Conservation (phyloP, 192 early-diverging fungal genomes). For the Gryganskiella cystojenkinii region DNA sequence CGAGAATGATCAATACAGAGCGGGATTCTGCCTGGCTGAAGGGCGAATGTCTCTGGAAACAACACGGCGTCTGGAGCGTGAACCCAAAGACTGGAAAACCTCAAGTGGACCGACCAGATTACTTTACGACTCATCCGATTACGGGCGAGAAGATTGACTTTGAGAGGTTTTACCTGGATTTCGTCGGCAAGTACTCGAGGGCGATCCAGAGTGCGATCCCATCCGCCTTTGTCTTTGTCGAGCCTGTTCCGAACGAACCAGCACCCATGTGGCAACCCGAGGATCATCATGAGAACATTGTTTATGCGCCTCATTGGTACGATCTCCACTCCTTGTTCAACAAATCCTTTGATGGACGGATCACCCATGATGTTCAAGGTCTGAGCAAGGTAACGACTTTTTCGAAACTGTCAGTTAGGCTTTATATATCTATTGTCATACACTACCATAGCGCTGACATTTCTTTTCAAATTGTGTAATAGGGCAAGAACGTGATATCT, state of each 20-base stretch:
- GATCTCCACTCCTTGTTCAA: constrained; percentile 82
- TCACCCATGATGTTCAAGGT: constrained; percentile 87
- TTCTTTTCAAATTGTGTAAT: constrained; percentile 14
- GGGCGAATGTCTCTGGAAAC: constrained; percentile 78
- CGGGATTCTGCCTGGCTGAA: constrained; percentile 71
- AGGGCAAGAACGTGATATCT: constrained; percentile 77
- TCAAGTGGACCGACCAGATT: constrained; percentile 62
- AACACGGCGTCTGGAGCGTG: constrained; percentile 81
- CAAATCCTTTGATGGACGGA: constrained; percentile 72
- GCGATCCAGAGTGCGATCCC: constrained; percentile 68
- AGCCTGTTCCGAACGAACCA: constrained; percentile 84
- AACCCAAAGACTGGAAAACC: constrained; percentile 61
- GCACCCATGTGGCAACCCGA: constrained; percentile 57
- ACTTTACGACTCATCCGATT: constrained; percentile 74
- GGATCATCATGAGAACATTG: constrained; percentile 66
- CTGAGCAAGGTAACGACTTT: constrained; percentile 65
- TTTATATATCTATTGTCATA: background rate
- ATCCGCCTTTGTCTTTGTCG: constrained; percentile 74
- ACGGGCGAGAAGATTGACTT: constrained; percentile 70
- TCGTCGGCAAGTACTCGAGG: constrained; percentile 71
- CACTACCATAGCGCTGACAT: background rate
- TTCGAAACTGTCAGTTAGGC: background rate
- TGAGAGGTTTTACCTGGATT: constrained; percentile 76
- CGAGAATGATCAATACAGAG: constrained; percentile 65
- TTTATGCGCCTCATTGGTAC: constrained; percentile 92